Percentiles rank a stretch among this genome's conserved stretches.
Evolutionary conservation across 768 basidiomycete genomes (phyloP).

Genomic region (Hygrocybe coccinea): DNA sequence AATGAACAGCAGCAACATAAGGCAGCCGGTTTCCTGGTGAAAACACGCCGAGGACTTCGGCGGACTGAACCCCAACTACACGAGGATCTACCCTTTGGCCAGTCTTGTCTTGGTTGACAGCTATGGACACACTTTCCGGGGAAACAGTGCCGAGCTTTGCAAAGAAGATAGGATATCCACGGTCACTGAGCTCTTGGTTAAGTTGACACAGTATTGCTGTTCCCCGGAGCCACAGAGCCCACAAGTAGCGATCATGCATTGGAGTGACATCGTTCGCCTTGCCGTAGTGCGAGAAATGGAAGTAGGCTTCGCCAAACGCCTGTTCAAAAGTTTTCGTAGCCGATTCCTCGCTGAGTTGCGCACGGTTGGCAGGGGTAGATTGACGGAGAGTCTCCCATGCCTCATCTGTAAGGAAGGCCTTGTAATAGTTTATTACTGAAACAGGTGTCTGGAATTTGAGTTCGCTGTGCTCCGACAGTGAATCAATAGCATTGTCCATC

Average conservation of each 20-base stretch:
- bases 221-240: too few relatives aligned
- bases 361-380: constrained; percentile 1
- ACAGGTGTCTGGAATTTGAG: too few relatives aligned
- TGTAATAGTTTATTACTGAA: too few relatives aligned
- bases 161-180: constrained; percentile 4
- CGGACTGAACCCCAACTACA: background rate
- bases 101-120: background rate
- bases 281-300: too few relatives aligned
- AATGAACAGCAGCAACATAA: constrained; percentile 17
- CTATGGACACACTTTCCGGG: background rate
- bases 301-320: constrained; percentile 1
- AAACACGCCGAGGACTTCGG: background rate
- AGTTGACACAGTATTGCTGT: too few relatives aligned
- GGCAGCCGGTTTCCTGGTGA: constrained; percentile 6
- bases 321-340: constrained; percentile 5
- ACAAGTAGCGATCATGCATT: too few relatives aligned
- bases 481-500: too few relatives aligned
- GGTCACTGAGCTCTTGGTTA: too few relatives aligned
- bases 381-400: constrained; percentile 11
- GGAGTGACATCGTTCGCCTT: too few relatives aligned
- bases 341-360: background rate
- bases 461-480: too few relatives aligned
- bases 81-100: background rate
- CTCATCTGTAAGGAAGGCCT: too few relatives aligned
- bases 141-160: background rate